Evolutionary conservation across 2,329 filamentous ascomycete genomes (phyloP).

Genomic region (Sphaerulina vaccinii): DNA sequence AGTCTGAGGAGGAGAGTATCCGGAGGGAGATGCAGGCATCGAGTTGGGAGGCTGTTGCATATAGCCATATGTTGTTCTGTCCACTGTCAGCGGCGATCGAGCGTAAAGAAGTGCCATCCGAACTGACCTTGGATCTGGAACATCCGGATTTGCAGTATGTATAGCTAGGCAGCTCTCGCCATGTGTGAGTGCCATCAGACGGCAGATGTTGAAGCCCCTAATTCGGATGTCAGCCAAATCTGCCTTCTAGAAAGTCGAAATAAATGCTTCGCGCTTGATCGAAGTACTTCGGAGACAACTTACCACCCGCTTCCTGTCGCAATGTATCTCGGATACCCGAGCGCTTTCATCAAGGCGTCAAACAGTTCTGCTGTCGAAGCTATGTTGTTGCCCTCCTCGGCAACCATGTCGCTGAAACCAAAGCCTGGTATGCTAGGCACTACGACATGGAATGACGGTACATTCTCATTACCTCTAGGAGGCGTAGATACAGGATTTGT

Average conservation of each 20-base stretch:
- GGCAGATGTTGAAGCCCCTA: conserved; percentile 46
- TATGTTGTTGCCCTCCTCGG: conserved; percentile 51
- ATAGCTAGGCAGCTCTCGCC: conserved; percentile 56
- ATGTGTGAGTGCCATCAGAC: conserved; percentile 50
- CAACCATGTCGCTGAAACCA: conserved; percentile 65
- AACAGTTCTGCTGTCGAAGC: conserved; percentile 56
- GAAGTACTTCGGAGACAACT: conserved; percentile 17
- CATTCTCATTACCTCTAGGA: conserved; percentile 26
- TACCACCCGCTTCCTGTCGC: conserved; percentile 55
- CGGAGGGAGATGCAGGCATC: conserved; percentile 4
- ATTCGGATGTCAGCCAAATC: neutral
- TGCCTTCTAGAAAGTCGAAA: too few species aligned
- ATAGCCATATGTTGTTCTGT: conserved; percentile 24
- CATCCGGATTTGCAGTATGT: conserved; percentile 60
- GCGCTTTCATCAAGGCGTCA: conserved; percentile 58
- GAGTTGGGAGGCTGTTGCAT: conserved; percentile 14
- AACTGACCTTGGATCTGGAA: conserved; percentile 47
- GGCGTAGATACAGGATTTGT: conserved; percentile 52
- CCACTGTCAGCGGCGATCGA: conserved; percentile 1
- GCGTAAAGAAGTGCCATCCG: neutral
- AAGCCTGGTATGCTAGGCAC: conserved; percentile 65
- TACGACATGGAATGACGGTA: conserved; percentile 63
- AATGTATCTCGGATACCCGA: conserved; percentile 61
- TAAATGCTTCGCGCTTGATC: neutral
- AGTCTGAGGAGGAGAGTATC: conserved; percentile 22